phyloP scores from a whole-genome alignment of 345 rosid species.

The Gossypium mustelinum region DNA sequence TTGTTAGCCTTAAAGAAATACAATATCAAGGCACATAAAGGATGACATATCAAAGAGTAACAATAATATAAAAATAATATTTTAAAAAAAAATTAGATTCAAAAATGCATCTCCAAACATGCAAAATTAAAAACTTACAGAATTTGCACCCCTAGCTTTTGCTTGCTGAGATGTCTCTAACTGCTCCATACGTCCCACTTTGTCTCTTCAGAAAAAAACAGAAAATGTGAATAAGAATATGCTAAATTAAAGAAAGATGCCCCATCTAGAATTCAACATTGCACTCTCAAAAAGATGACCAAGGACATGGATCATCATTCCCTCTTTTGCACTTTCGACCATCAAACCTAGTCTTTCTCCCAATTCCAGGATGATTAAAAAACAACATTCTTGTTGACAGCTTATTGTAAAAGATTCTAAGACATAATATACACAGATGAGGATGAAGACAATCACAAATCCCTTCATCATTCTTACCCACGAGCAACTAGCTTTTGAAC shows the following conservation, averaged over 20 bases:
- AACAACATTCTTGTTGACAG: neutral
- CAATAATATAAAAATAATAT: neutral
- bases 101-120: conserved; percentile 17
- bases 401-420: neutral
- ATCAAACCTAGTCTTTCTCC: conserved; percentile 4
- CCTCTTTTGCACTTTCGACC: neutral
- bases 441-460: neutral
- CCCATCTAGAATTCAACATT: conserved; percentile 5
- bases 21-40: neutral
- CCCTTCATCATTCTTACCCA: conserved; percentile 45
- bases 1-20: neutral
- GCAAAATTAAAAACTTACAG: conserved; percentile 46
- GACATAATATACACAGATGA: neutral
- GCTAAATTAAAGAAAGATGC: conserved; percentile 1
- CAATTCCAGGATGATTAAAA: conserved; percentile 9
- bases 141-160: conserved; percentile 69
- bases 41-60: neutral
- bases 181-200: conserved; percentile 98
- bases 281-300: neutral
- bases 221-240: conserved; percentile 7
- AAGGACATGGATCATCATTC: neutral
- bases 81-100: neutral
- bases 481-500: conserved; percentile 84
- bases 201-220: conserved; percentile 50
- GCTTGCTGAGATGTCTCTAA: conserved; percentile 81